These are phyloP conservation scores for Alternaria gansuensis DNA, from an alignment of 2,329 filamentous ascomycete genomes.

Conservation along the genomic window DNA sequence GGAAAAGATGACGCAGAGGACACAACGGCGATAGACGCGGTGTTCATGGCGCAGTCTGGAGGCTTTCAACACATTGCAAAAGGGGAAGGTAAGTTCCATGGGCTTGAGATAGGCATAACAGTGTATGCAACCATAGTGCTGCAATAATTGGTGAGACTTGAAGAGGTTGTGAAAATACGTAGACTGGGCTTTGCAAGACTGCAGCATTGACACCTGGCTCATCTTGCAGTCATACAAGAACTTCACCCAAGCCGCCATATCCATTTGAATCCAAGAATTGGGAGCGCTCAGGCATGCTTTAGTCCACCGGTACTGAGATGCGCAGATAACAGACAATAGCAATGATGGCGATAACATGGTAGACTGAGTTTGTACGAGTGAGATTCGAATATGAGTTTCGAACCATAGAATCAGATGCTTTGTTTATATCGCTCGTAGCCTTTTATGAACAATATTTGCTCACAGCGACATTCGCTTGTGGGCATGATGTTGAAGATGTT, in stretches of 20 bases:
- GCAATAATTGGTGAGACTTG: not conserved
- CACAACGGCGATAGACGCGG: not conserved
- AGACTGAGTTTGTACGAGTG: too few species aligned
- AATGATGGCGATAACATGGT: too few species aligned
- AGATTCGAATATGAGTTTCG: too few species aligned
- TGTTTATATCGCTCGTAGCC: not conserved
- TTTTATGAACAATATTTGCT: not conserved
- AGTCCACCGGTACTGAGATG: not conserved
- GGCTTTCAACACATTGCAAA: not conserved
- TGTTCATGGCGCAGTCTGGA: not conserved
- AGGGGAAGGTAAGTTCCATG: not conserved
- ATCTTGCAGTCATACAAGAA: not conserved
- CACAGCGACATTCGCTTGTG: not conserved
- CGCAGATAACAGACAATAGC: too few species aligned
- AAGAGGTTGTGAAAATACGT: not conserved
- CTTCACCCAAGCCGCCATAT: not conserved
- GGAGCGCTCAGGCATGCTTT: not conserved
- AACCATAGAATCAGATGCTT: not conserved
- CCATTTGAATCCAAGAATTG: too few species aligned
- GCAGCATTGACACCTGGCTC: not conserved
- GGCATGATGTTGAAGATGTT: not conserved
- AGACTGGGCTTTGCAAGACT: not conserved
- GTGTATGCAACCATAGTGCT: not conserved
- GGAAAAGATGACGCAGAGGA: not conserved
- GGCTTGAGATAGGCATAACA: not conserved